A percentile compares a stretch with the other conserved stretches of the same genome.
Conservation (phyloP, 257 asterid genomes). For the Lycium ferocissimum region DNA sequence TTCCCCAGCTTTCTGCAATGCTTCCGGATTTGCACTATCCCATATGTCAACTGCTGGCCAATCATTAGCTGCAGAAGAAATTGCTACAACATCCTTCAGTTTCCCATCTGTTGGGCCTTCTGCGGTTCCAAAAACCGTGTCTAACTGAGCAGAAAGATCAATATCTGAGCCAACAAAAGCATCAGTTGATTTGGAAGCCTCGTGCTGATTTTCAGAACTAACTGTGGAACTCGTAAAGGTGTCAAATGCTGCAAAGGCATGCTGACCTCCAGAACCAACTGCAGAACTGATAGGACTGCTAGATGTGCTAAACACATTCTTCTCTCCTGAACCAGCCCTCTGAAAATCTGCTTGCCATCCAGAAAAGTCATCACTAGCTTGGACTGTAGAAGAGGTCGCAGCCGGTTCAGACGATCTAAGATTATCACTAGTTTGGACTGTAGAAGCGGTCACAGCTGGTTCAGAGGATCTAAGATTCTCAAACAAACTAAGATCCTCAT, state of each 20-base stretch:
- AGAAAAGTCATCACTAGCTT: conserved; percentile 48
- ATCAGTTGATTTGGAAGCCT: conserved; percentile 38
- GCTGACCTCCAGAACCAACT: conserved; percentile 42
- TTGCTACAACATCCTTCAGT: conserved; percentile 42
- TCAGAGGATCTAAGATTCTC: conserved; percentile 54
- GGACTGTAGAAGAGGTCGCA: conserved; percentile 41
- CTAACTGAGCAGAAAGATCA: conserved; percentile 68
- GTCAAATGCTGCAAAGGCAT: conserved; percentile 45
- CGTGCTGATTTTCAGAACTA: conserved; percentile 44
- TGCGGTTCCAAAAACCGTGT: conserved; percentile 64
- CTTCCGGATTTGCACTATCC: conserved; percentile 50
- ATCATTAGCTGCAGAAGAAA: conserved; percentile 53
- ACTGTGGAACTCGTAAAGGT: conserved; percentile 38
- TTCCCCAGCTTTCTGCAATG: conserved; percentile 41
- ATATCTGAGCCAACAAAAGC: conserved; percentile 38
- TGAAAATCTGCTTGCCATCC: conserved; percentile 92
- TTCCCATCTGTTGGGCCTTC: conserved; percentile 44
- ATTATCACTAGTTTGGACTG: conserved; percentile 30
- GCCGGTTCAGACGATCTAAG: conserved; percentile 50
- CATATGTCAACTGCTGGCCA: conserved; percentile 61
- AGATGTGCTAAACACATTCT: conserved; percentile 43
- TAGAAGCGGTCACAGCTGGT: conserved; percentile 47
- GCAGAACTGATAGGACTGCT: conserved; percentile 41
- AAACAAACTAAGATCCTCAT: conserved; percentile 55
- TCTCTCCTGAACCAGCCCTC: conserved; percentile 52